A percentile compares a stretch with the other conserved stretches of the same genome.
Evolutionary conservation across 176 grass and related monocot genomes (phyloP).

Genomic region (Pontederia crassipes): DNA sequence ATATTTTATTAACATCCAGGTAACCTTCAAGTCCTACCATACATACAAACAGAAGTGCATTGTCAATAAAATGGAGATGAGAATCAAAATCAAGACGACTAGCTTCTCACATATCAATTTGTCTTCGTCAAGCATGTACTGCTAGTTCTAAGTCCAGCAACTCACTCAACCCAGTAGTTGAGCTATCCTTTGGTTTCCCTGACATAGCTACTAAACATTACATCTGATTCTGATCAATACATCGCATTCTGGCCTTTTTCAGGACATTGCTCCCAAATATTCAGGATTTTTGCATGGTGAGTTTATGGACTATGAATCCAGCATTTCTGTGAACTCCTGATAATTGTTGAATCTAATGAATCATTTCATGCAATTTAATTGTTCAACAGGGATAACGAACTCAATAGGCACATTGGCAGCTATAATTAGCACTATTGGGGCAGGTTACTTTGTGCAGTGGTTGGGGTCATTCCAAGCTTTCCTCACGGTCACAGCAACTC

Average conservation of each 20-base stretch:
- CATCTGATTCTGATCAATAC: background rate
- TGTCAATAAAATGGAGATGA: background rate
- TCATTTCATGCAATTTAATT: background rate
- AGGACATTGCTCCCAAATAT: slow-evolving; percentile 90
- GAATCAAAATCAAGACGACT: background rate
- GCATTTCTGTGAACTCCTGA: background rate
- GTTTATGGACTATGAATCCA: background rate
- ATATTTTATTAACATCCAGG: slow-evolving; percentile 89
- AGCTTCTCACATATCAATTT: too few relatives aligned
- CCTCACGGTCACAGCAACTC: slow-evolving; percentile 69
- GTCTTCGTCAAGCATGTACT: too few relatives aligned
- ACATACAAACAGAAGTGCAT: background rate
- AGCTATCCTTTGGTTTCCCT: background rate
- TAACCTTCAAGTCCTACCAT: slow-evolving; percentile 18
- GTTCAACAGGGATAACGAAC: slow-evolving; percentile 71
- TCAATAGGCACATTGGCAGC: slow-evolving; percentile 66
- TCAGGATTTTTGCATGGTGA: slow-evolving; percentile 88
- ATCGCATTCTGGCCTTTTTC: slow-evolving; percentile 14
- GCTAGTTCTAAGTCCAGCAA: too few relatives aligned
- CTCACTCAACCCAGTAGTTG: background rate
- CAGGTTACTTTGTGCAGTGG: slow-evolving; percentile 88
- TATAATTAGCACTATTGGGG: slow-evolving; percentile 83
- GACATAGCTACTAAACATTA: background rate
- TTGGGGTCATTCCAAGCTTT: slow-evolving; percentile 92
- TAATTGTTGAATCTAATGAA: background rate